Base-by-base conservation (phyloP, 345 rosid species). In the Syzygium aqueum region DNA sequence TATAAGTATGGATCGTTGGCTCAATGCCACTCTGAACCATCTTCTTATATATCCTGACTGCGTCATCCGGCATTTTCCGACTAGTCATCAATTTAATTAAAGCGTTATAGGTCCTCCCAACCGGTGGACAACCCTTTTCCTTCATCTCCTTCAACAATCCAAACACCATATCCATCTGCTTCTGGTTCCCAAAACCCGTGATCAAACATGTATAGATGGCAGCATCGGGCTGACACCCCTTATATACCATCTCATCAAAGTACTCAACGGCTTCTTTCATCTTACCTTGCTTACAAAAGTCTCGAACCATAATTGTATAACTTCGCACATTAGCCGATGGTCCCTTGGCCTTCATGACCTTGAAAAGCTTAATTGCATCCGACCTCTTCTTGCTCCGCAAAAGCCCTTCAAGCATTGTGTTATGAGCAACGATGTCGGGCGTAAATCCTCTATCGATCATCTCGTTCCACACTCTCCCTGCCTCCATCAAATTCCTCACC, bases 191-290 rank as follows among this genome's bases (percentile, higher is more conserved):
- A 50, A 94, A 96, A 33, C 99, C 98, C 0, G 97, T 93, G 87
- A 97, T 94, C 93, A 97, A 86, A 91, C 98, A 94, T 1, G 99
- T 96, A 91, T 96, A 95, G 83, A 94, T 93, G 33, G 95, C 96
- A 87, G 91, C 94, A 91, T 96, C 99, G 0, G 97, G 95, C 51
- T 51, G 78, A 85, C 90, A 90, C 22, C 97, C 97, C 3, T 91
- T 91, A 89, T 92, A 92, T 83, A 91, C 85, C 99, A 97, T 95
- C 85, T 94, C 95, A n/a, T 95, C 90, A n/a, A 96, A 93, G 89
- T 93, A 96, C 82, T 90, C 96, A 43, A 92, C 82, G 0, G 99
- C 99, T 84, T 94, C 92, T 84, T 92, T 91, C 99, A 95, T 94
- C 89, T 87, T 94, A 5, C 92, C 87, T 88, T 95, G 96, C 92